phyloP scores from a whole-genome alignment of 106 monocot genomes.

The Allium sativum region DNA sequence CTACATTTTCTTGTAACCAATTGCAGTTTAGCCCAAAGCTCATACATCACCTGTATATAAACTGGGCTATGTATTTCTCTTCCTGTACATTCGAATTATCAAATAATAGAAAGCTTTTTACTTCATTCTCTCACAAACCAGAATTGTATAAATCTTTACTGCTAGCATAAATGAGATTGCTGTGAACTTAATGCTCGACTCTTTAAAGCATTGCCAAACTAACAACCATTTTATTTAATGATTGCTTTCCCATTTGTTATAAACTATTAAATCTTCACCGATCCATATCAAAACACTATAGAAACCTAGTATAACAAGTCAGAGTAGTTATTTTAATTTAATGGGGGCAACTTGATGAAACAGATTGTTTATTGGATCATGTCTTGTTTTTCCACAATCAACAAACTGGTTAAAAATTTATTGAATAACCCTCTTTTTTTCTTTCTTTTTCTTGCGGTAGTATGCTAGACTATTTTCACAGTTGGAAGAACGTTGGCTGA shows the following conservation, averaged over 20 bases:
- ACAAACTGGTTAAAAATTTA: neutral
- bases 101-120: too few relatives aligned
- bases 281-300: neutral
- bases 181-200: neutral
- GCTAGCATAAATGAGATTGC: neutral
- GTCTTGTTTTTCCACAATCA: neutral
- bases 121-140: too few relatives aligned
- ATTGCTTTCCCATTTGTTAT: neutral
- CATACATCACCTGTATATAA: too few relatives aligned
- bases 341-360: conserved; percentile 1
- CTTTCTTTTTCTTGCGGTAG: neutral
- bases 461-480: neutral
- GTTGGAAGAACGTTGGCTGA: neutral
- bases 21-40: too few relatives aligned
- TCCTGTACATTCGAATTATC: too few relatives aligned
- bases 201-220: conserved; percentile 6
- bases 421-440: neutral
- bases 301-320: neutral
- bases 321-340: neutral
- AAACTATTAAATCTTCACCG: neutral
- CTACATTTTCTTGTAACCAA: too few relatives aligned
- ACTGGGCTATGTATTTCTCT: too few relatives aligned
- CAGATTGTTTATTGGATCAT: conserved; percentile 1
- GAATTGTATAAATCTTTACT: too few relatives aligned
- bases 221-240: conserved; percentile 9